phyloP scores from a whole-genome alignment of 495 filamentous ascomycete species.

The Hypoxylon intermedium region DNA sequence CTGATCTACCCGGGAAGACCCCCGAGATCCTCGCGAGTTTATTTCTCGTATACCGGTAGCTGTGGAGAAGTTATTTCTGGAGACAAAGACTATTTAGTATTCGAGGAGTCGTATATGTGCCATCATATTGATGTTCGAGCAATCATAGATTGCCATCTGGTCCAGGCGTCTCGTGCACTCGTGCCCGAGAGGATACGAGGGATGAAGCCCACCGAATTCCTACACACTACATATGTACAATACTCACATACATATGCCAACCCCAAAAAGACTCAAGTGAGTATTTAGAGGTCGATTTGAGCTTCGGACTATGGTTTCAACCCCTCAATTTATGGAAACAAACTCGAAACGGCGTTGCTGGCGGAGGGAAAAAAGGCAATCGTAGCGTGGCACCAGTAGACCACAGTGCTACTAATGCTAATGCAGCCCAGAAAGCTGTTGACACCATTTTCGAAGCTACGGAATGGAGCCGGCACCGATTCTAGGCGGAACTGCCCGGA shows the following conservation, averaged over 20 bases:
- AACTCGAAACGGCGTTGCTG: slow-evolving; percentile 17
- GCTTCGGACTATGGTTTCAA: background rate
- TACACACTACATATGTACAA: background rate
- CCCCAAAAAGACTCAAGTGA: slow-evolving; percentile 6
- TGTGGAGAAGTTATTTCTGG: background rate
- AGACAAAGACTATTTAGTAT: background rate
- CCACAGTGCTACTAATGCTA: slow-evolving; percentile 19
- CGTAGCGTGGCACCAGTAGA: slow-evolving; percentile 36
- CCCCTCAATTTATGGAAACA: slow-evolving; percentile 39
- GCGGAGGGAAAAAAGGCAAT: slow-evolving; percentile 16
- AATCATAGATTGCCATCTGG: background rate
- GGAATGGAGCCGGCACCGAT: slow-evolving; percentile 26
- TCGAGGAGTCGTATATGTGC: background rate
- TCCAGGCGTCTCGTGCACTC: background rate
- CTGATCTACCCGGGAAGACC: slow-evolving; percentile 27
- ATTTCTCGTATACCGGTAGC: slow-evolving; percentile 15
- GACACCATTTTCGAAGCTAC: slow-evolving; percentile 18
- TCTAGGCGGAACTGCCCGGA: slow-evolving; percentile 9
- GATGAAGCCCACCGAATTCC: background rate
- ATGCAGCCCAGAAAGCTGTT: slow-evolving; percentile 23
- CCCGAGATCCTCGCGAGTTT: slow-evolving; percentile 15
- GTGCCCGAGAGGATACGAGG: slow-evolving; percentile 1
- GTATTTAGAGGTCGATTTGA: slow-evolving; percentile 5
- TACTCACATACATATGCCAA: slow-evolving; percentile 5
- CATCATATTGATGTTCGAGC: slow-evolving; percentile 1